These are phyloP conservation scores for Lomentospora prolificans DNA, from an alignment of 2,329 filamentous ascomycete genomes.

Conservation along the genomic window DNA sequence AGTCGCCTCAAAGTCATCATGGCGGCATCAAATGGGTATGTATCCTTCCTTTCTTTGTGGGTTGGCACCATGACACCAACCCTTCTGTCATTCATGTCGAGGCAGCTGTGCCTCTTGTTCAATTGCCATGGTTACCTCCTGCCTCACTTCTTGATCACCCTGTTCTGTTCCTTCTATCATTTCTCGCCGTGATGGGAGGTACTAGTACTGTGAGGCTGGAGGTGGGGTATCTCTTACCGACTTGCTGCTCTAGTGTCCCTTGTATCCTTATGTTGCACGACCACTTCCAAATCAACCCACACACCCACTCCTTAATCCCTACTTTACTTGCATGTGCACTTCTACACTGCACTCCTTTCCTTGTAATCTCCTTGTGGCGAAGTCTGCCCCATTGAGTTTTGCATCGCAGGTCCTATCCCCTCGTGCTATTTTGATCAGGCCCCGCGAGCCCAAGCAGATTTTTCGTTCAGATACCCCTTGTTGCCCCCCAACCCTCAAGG, in stretches of 20 bases:
- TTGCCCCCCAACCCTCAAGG: neutral
- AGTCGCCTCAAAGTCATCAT: conserved; percentile 15
- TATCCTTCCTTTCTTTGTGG: conserved; percentile 9
- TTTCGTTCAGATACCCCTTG: neutral
- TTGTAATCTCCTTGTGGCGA: too few relatives aligned
- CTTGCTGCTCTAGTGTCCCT: neutral
- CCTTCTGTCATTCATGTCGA: neutral
- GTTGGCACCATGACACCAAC: neutral
- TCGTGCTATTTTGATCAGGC: neutral
- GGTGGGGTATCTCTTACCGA: conserved; percentile 14
- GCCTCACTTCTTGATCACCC: neutral
- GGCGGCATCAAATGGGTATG: conserved; percentile 25
- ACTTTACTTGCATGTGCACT: neutral
- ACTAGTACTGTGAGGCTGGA: conserved; percentile 14
- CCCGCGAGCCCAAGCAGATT: neutral
- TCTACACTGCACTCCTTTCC: neutral
- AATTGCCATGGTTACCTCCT: neutral
- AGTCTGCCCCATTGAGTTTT: too few relatives aligned
- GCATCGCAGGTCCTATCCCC: neutral
- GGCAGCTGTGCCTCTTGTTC: too few relatives aligned
- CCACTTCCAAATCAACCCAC: neutral
- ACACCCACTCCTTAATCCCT: neutral
- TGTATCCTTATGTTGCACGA: neutral
- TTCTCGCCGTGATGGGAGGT: neutral
- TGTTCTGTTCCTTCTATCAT: neutral